Base-by-base conservation (phyloP, 2,329 filamentous ascomycete species). In the Calonectria fujianensis region DNA sequence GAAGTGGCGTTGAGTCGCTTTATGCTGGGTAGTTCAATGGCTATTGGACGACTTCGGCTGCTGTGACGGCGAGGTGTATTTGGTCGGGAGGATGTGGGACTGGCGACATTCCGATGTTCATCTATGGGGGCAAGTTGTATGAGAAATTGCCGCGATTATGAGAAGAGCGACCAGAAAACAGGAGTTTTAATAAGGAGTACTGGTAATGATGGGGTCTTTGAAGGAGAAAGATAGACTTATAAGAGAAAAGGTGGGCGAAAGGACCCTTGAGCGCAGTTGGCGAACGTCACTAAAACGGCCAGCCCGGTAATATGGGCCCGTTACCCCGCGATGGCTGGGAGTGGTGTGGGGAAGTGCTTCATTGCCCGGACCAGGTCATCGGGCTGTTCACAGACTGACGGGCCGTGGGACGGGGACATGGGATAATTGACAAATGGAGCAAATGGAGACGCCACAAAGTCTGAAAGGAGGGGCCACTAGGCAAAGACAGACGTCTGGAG, bases 21-120 rank as follows among this genome's bases (percentile, higher is more conserved):
- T 59, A 83, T 77, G 32, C 84, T 79, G 31, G 89, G 89, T 5
- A 89, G 77, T 75, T 90, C 88, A 74, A 91, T 92, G 51, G 88
- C 84, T 78, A 92, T 91, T 65, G 91, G 90, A 50, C 85, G 85
- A 79, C 86, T 89, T 79, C 73, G 69, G 65, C 50, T 74, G 51
- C 50, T 79, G 37, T 66, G 78, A 72, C 48, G 77, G 80, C 69
- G 77, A 70, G 67, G 80, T 57, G 72, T 79, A 64, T 64, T 76
- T 67, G 80, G 73, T 66, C 76, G 78, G 70, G 77, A 79, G n/a
- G 76, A 75, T 51, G 76, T 70, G 64, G 70, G 54, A 67, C 75
- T 76, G 50, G 69, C 57, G 51, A 74, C 70, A 52, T 39, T 69
- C 13, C 74, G 76, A 73, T 73, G 64, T 59, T 80, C 77, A 63